These are phyloP conservation scores for Coniochaeta sp. DNA, from an alignment of 2,329 filamentous ascomycete species.

Conservation along the genomic window DNA sequence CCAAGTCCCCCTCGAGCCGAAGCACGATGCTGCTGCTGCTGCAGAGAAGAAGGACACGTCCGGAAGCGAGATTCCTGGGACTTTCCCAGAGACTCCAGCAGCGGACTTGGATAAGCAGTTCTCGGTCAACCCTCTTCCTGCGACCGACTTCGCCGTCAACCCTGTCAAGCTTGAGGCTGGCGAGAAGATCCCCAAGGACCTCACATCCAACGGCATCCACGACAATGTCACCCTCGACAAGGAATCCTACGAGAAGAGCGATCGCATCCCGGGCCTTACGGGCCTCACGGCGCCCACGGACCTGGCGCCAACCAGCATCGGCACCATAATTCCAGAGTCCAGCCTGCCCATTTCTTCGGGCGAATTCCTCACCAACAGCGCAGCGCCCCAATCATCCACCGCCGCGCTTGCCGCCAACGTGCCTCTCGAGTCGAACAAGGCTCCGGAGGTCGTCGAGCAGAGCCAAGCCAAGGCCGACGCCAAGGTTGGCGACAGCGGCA, in stretches of 20 bases:
- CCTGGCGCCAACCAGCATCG: conserved; percentile 49
- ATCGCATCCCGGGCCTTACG: conserved; percentile 48
- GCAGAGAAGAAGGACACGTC: conserved; percentile 16
- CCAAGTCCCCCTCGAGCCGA: conserved; percentile 51
- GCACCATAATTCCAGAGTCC: conserved; percentile 72
- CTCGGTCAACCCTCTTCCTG: conserved; percentile 54
- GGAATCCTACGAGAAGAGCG: conserved; percentile 79
- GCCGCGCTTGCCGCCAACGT: conserved; percentile 61
- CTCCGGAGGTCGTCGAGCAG: conserved; percentile 60
- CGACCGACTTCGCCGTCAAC: conserved; percentile 61
- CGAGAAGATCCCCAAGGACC: conserved; percentile 67
- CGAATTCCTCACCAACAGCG: conserved; percentile 44
- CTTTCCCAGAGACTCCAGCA: conserved; percentile 66
- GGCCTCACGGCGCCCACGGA: conserved; percentile 20
- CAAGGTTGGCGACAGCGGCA: conserved; percentile 61
- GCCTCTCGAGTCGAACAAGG: conserved; percentile 45
- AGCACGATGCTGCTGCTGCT: conserved; percentile 16
- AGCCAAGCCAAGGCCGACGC: conserved; percentile 61
- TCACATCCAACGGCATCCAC: conserved; percentile 63
- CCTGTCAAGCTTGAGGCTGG: conserved; percentile 73
- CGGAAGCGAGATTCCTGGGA: conserved; percentile 46
- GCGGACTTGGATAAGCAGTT: conserved; percentile 44
- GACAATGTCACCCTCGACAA: conserved; percentile 70
- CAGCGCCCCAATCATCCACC: conserved; percentile 54
- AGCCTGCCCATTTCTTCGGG: conserved; percentile 57